Evolutionary conservation across 1,284 basidiomycete genomes (phyloP).

Genomic region (Fistulina hepatica): DNA sequence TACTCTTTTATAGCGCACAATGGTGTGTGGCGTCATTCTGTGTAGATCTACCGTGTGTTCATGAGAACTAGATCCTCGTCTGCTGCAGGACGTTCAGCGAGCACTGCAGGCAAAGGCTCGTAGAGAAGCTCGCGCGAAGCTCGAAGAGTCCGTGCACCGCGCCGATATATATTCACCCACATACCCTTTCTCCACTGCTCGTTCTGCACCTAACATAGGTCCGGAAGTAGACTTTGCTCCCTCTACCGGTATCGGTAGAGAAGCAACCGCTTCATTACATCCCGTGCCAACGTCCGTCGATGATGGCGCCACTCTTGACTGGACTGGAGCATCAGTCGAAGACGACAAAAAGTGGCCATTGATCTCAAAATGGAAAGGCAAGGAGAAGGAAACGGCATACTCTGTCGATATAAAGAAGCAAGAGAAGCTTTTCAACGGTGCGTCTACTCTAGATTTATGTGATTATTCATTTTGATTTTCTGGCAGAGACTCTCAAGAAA

Average conservation of each 20-base stretch:
- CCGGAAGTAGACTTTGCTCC: constrained; percentile 63
- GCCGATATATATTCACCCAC: constrained; percentile 19
- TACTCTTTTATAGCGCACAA: constrained; percentile 40
- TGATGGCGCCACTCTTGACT: constrained; percentile 59
- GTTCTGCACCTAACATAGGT: constrained; percentile 22
- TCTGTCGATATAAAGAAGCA: constrained; percentile 39
- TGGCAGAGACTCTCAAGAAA: constrained; percentile 43
- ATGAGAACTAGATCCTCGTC: constrained; percentile 43
- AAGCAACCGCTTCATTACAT: constrained; percentile 21
- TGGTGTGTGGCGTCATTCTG: constrained; percentile 31
- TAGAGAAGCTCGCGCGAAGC: constrained; percentile 51
- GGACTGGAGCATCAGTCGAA: constrained; percentile 40
- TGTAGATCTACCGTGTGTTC: not conserved
- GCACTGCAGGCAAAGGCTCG: constrained; percentile 59
- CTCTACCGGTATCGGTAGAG: constrained; percentile 32
- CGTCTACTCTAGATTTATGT: not conserved
- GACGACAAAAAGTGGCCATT: constrained; percentile 55
- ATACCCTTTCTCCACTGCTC: constrained; percentile 21
- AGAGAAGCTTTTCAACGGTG: constrained; percentile 32
- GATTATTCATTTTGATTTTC: constrained; percentile 3
- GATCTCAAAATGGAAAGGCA: constrained; percentile 49
- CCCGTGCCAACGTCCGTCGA: constrained; percentile 56
- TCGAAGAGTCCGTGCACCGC: constrained; percentile 22
- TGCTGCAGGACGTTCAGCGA: constrained; percentile 65
- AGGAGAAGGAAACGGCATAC: constrained; percentile 41